phyloP scores from a whole-genome alignment of 768 basidiomycete genomes.

The Sistotremastrum niveocremeum region DNA sequence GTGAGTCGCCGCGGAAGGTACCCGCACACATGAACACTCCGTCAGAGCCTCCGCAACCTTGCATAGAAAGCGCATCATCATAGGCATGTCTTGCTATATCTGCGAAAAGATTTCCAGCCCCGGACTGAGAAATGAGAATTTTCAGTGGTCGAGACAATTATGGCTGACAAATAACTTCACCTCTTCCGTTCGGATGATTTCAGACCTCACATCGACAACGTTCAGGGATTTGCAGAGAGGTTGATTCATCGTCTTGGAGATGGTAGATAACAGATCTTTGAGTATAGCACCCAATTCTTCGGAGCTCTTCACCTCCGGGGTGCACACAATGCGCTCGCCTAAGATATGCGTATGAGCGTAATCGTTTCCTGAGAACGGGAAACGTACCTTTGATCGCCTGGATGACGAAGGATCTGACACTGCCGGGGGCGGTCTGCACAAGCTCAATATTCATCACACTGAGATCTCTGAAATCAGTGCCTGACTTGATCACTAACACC shows the following conservation, averaged over 20 bases:
- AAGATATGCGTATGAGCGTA: background rate
- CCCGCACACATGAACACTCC: conserved; percentile 75
- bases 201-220: conserved; percentile 59
- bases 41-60: conserved; percentile 54
- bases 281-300: conserved; percentile 43
- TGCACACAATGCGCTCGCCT: conserved; percentile 58
- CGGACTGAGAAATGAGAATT: conserved; percentile 31
- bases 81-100: conserved; percentile 77
- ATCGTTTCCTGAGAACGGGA: no score
- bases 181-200: conserved; percentile 62
- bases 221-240: conserved; percentile 63
- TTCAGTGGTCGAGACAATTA: background rate
- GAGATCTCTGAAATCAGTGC: conserved; percentile 80
- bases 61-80: conserved; percentile 49
- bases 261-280: conserved; percentile 48
- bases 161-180: conserved; percentile 20
- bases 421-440: conserved; percentile 41
- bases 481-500: conserved; percentile 68
- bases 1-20: conserved; percentile 73
- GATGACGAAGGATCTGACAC: conserved; percentile 53
- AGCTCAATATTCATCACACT: conserved; percentile 62
- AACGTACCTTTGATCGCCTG: conserved; percentile 41
- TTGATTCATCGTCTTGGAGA: conserved; percentile 54
- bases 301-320: conserved; percentile 44
- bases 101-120: conserved; percentile 70